Base-by-base conservation (phyloP, 2,329 filamentous ascomycete species). In the Pezicula neosporulosa region DNA sequence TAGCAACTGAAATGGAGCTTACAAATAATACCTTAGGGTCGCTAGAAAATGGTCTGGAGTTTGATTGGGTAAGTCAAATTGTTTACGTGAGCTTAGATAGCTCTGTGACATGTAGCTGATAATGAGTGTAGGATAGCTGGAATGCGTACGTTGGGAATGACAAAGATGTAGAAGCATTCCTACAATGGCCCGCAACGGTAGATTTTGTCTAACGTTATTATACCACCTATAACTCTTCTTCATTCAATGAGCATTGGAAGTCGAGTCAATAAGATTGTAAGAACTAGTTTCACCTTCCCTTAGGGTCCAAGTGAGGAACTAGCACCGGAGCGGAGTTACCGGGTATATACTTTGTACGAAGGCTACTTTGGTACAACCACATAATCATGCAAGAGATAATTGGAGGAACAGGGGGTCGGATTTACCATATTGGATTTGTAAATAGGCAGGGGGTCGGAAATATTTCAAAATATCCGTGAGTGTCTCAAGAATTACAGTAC, bases 321-420 rank as follows among this genome's bases (percentile, higher is more conserved):
- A 16, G 16, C 35, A 37, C 13, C 3, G 35, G 35, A 4, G 3
- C 35, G 35, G 35, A 37, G 35, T 3, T 37, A 37, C 16, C 35
- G 35, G 35, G 16, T 16, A 13, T 6, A n/a, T n/a, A n/a, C n/a
- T n/a, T n/a, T n/a, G n/a, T n/a, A n/a, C n/a, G n/a, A n/a, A n/a
- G n/a, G n/a, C n/a, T n/a, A n/a, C n/a, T n/a, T n/a, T n/a, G n/a
- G n/a, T n/a, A n/a, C n/a, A n/a, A n/a, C n/a, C n/a, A n/a, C n/a
- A 21, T 3, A 21, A 21, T 21, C 21, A 21, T 3, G 21, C 21
- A 5, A 21, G 21, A 21, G 3, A 21, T 21, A 5, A 21, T 21
- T 21, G 21, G 21, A 21, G 21, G 21, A 5, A 21, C 47, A 49
- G 47, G 47, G 47, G 36, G 37, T 16, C 47, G 47, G 47, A 49